phyloP scores from a whole-genome alignment of 2,329 filamentous ascomycete genomes.

The Botrytis squamosa region DNA sequence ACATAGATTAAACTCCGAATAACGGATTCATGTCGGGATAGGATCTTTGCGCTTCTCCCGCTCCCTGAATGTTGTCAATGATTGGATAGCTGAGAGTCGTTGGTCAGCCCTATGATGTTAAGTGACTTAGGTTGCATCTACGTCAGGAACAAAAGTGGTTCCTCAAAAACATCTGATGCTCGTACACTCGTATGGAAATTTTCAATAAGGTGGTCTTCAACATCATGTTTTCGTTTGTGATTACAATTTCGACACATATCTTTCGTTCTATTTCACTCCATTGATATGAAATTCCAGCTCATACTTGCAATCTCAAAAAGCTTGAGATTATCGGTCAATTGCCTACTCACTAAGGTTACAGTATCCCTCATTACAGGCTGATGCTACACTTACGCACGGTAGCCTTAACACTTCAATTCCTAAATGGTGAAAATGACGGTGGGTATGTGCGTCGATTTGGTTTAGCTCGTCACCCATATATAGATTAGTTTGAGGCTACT shows the following conservation, averaged over 20 bases:
- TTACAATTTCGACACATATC: not conserved
- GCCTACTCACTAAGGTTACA: not conserved
- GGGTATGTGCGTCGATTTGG: not conserved
- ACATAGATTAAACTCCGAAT: not conserved
- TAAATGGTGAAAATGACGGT: not conserved
- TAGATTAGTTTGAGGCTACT: not conserved
- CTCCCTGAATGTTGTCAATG: not conserved
- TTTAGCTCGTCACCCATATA: not conserved
- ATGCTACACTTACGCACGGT: no score
- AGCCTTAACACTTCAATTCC: not conserved
- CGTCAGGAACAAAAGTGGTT: not conserved
- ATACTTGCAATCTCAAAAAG: not conserved
- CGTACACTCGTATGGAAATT: not conserved
- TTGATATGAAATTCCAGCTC: not conserved
- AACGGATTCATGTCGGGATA: constrained; percentile 8
- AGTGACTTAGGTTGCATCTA: not conserved
- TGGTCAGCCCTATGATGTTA: constrained; percentile 14
- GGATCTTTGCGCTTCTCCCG: not conserved
- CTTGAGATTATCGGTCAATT: not conserved
- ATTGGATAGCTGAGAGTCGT: constrained; percentile 3
- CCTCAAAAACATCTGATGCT: not conserved
- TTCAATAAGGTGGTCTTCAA: not conserved
- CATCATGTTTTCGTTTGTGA: not conserved
- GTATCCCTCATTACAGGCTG: not conserved
- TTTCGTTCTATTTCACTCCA: not conserved